phyloP scores from a whole-genome alignment of 2,329 filamentous ascomycete species.

The Colletotrichum theobromicola region DNA sequence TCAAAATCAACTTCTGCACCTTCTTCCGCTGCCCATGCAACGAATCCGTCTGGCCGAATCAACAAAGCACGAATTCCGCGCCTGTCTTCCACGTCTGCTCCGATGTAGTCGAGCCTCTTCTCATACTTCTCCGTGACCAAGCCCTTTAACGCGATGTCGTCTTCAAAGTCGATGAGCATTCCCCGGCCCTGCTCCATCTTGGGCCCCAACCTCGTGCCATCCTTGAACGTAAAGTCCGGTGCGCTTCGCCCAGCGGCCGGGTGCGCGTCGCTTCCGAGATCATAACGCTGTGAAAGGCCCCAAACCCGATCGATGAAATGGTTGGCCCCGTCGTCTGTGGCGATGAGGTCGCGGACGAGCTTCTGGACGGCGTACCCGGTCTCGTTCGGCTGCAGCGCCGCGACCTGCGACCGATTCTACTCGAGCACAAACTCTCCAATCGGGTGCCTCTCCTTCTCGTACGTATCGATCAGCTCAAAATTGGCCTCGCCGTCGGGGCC shows the following conservation, averaged over 20 bases:
- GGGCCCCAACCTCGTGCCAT: slow-evolving; percentile 31
- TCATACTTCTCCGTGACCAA: slow-evolving; percentile 7
- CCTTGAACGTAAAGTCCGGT: slow-evolving; percentile 36
- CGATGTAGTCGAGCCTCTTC: slow-evolving; percentile 25
- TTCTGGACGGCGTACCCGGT: slow-evolving; percentile 24
- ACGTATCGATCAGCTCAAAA: slow-evolving; percentile 43
- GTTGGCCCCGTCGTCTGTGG: slow-evolving; percentile 33
- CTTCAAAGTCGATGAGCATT: slow-evolving; percentile 31
- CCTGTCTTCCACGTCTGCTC: slow-evolving; percentile 23
- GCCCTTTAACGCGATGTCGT: slow-evolving; percentile 15
- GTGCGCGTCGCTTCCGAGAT: slow-evolving; percentile 28
- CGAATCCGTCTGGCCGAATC: slow-evolving; percentile 35
- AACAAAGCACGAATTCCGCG: slow-evolving; percentile 30
- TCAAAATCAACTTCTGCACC: slow-evolving; percentile 20
- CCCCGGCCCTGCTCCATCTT: slow-evolving; percentile 32
- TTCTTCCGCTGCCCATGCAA: slow-evolving; percentile 33
- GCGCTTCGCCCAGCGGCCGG: slow-evolving; percentile 38
- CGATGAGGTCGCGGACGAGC: slow-evolving; percentile 30
- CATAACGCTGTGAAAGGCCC: slow-evolving; percentile 38
- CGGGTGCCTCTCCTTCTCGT: slow-evolving; percentile 50
- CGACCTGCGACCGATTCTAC: slow-evolving; percentile 41
- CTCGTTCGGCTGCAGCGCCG: slow-evolving; percentile 24
- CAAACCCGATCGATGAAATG: slow-evolving; percentile 35
- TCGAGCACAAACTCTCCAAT: slow-evolving; percentile 43
- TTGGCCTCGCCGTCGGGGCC: slow-evolving; percentile 34